Percentiles rank a stretch among this genome's conserved stretches.
phyloP scores from a whole-genome alignment of 371 early-diverging fungal genomes.

The Rhizopus sp. region DNA sequence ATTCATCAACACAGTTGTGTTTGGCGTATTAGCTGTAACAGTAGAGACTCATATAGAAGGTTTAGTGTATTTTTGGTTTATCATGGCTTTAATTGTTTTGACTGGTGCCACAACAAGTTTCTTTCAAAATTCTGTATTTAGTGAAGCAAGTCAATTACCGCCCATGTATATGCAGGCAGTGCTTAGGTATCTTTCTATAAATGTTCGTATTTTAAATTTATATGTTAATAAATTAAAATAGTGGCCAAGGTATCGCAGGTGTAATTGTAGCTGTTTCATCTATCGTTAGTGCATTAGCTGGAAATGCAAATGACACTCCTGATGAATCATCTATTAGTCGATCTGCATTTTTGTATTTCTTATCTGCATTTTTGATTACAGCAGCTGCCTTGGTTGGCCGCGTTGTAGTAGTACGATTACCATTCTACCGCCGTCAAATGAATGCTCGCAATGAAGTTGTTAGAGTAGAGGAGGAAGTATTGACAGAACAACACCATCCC shows the following conservation, averaged over 20 bases:
- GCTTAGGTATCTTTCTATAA: constrained; percentile 68
- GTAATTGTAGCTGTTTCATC: constrained; percentile 62
- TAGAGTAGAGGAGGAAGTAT: constrained; percentile 3
- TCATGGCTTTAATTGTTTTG: constrained; percentile 55
- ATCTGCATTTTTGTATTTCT: constrained; percentile 64
- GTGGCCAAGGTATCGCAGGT: constrained; percentile 66
- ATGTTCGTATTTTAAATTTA: too few species aligned
- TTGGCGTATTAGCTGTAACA: constrained; percentile 37
- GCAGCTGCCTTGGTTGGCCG: constrained; percentile 51
- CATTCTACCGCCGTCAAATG: constrained; percentile 54
- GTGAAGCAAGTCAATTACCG: constrained; percentile 73
- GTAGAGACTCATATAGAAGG: constrained; percentile 34
- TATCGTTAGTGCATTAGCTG: constrained; percentile 51
- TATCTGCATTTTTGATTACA: constrained; percentile 52
- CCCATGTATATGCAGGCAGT: constrained; percentile 74
- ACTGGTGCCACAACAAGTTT: constrained; percentile 68
- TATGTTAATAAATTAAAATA: constrained; percentile 11
- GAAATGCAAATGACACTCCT: constrained; percentile 13
- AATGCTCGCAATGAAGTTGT: constrained; percentile 9
- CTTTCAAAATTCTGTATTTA: constrained; percentile 73
- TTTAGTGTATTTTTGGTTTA: constrained; percentile 61
- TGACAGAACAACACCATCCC: too few species aligned
- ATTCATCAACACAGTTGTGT: constrained; percentile 34
- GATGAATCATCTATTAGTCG: constrained; percentile 40
- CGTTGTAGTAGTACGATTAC: constrained; percentile 38